These are phyloP conservation scores for Cynara cardunculus DNA, from an alignment of 129 eudicot species.

Conservation along the genomic window DNA sequence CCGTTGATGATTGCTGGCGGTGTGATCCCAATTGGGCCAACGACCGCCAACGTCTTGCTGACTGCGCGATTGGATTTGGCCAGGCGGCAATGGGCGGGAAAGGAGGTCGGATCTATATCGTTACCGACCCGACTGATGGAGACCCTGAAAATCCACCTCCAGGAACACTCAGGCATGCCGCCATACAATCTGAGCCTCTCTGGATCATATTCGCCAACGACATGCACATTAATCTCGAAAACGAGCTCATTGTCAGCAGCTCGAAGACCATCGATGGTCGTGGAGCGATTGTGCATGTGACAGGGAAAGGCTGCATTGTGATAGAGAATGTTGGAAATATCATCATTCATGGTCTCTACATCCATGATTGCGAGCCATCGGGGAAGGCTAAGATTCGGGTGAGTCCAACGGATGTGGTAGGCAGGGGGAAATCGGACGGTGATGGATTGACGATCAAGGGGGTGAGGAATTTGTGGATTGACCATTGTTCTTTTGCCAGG, in stretches of 20 bases:
- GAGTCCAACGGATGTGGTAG: constrained; percentile 84
- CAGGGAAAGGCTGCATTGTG: constrained; percentile 86
- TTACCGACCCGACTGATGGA: constrained; percentile 68
- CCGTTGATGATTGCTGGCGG: constrained; percentile 92
- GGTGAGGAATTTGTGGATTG: constrained; percentile 80
- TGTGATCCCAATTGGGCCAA: constrained; percentile 86
- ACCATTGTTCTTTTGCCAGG: constrained; percentile 82
- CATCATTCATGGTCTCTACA: constrained; percentile 71
- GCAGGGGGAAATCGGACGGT: constrained; percentile 78
- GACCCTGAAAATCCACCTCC: constrained; percentile 73
- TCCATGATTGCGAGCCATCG: constrained; percentile 68
- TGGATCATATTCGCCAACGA: constrained; percentile 70
- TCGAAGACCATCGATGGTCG: constrained; percentile 91
- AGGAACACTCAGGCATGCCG: constrained; percentile 87
- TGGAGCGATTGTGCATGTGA: constrained; percentile 70
- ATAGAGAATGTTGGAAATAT: constrained; percentile 68
- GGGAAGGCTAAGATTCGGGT: constrained; percentile 72
- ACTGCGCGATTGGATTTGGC: constrained; percentile 93
- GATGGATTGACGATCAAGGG: constrained; percentile 77
- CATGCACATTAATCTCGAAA: constrained; percentile 73
- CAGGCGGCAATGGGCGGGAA: constrained; percentile 80
- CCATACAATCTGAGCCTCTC: constrained; percentile 72
- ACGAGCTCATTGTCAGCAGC: constrained; percentile 71
- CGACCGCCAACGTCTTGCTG: constrained; percentile 80
- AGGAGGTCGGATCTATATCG: constrained; percentile 75